Base-by-base conservation (phyloP, 306 rosid species). In the Mimosa bimucronata region DNA sequence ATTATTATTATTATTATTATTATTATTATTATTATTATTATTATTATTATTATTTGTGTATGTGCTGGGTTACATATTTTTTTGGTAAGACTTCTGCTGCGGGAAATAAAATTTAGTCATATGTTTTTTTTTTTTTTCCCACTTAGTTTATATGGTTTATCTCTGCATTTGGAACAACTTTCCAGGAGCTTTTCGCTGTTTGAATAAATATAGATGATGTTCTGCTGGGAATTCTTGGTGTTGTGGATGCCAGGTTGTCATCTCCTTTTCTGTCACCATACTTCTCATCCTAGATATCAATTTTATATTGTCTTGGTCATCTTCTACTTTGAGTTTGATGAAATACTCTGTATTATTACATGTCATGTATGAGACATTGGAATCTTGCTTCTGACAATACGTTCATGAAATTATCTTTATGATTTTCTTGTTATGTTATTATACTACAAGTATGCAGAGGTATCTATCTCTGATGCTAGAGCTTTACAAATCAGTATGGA, bases 121-220 rank as follows among this genome's bases (percentile, higher is more conserved):
- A n/a, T n/a, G n/a, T 34, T 34, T 34, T 34, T 34, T 34, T 19
- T 62, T 8, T 66, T 66, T 66, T 18, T 3, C 34, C 4, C 4
- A 21, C 40, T 18, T 77, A 3, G 28, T 66, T 53, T 76, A 30
- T 64, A 12, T 45, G 71, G 44, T 66, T 46, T 13, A 42, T 52
- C 48, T 12, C 8, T 37, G 52, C 37, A 74, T 21, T 42, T 64
- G 14, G 41, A 53, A 64, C 31, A 76, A 76, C 26, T 76, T 76
- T 60, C 13, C 23, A 2, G 40, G 10, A 6, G 69, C 23, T 64
- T 64, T 64, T 30, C 5, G 29, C 13, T n/a, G 52, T 68, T 21
- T 68, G 31, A 9, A 12, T 68, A 40, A 21, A 41, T 21, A 40
- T 68, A 6, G 26, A n/a, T 15, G 38, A 55, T 19, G 57, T 3